These are phyloP conservation scores for Gymnopus androsaceus DNA, from an alignment of 1,284 basidiomycete species.

Conservation along the genomic window DNA sequence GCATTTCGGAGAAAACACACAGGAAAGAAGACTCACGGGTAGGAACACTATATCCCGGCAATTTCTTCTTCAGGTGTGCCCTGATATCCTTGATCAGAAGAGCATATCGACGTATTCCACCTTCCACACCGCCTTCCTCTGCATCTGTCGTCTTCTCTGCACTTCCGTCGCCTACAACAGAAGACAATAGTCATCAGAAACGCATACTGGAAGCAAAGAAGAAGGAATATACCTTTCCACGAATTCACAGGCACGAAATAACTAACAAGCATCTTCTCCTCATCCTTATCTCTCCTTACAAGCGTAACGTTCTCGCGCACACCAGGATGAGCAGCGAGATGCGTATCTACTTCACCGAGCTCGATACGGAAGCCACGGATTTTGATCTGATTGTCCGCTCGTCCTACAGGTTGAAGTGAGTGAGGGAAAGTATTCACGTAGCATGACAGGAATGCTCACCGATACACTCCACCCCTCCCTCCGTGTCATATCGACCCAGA, in stretches of 20 bases:
- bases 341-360: slow-evolving; percentile 97
- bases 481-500: slow-evolving; percentile 91
- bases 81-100: slow-evolving; percentile 91
- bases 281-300: slow-evolving; percentile 97
- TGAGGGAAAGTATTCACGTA: background rate
- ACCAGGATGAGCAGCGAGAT: slow-evolving; percentile 91
- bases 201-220: background rate
- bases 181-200: background rate
- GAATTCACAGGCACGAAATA: slow-evolving; percentile 92
- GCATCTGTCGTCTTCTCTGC: background rate
- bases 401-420: slow-evolving; percentile 46
- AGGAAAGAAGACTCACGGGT: slow-evolving; percentile 54
- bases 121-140: slow-evolving; percentile 45
- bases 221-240: background rate
- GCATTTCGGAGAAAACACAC: background rate
- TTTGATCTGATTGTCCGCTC: slow-evolving; percentile 99
- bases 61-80: slow-evolving; percentile 95
- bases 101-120: slow-evolving; percentile 82
- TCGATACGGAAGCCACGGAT: slow-evolving; percentile 99
- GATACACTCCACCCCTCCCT: slow-evolving; percentile 95
- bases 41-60: slow-evolving; percentile 92
- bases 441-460: background rate
- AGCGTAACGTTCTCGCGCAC: slow-evolving; percentile 97
- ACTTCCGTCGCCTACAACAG: background rate
- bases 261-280: slow-evolving; percentile 98